Evolutionary conservation across 2,329 filamentous ascomycete species (phyloP), one percentile per base, ranked within the genome.

Genomic region (Emergomyces orientalis): DNA sequence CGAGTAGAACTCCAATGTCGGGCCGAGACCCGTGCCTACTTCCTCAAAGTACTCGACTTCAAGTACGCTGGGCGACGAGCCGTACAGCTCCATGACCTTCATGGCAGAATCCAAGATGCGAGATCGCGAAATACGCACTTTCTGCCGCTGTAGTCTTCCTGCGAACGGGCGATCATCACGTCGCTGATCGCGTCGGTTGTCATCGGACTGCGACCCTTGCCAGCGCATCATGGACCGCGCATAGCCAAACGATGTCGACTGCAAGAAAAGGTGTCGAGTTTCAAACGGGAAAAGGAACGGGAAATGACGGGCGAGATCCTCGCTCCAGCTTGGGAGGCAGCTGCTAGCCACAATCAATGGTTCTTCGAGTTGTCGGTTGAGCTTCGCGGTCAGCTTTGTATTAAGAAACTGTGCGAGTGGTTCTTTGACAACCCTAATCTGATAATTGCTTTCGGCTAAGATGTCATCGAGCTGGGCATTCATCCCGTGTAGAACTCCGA

Each of bases 31-130:
- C 30, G 95, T 99, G 63, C 94, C 94, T 27, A 99, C 94, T 77
- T 99, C 94, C 71, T 97, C 94, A 69, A 99, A 99, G 72, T 99
- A 99, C 71, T 99, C 95, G 1, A 99, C 93, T 72, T 99, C 94
- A 0, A 99, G 79, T 34, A 97, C 90, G 73, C 93, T 97, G 64
- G 96, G 90, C 0, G 93, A 96, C n/a, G 90, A 90, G 0, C 94
- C 94, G 70, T 99, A 99, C 2, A 97, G 84, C 69, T 99, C 93
- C 93, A 99, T 97, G 37, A 99, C 94, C 76, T 99, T 99, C 74
- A 97, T 82, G 0, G 94, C 94, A 17, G 94, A 97, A 73, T 99
- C 94, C 8, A 99, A 81, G 55, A 99, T 97, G 70, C 95, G 91
- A n/a, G 86, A 86, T 52, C 94, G 86, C 5, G 93, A 96, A 65